These are phyloP conservation scores for Hydrangea macrophylla DNA, from an alignment of 148 eudicot genomes.

Conservation along the genomic window DNA sequence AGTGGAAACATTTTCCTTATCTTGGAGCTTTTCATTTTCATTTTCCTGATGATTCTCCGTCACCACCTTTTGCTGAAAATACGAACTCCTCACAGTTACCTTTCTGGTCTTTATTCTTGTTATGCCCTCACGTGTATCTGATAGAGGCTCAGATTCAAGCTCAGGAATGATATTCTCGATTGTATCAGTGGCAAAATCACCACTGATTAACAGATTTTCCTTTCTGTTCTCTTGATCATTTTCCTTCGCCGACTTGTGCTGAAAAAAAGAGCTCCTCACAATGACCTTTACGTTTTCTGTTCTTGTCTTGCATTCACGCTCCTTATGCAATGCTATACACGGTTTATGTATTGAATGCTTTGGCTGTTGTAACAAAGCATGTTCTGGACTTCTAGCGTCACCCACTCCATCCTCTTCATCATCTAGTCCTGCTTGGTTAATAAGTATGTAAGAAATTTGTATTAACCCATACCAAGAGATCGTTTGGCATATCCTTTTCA, in stretches of 20 bases:
- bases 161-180: conserved; percentile 3
- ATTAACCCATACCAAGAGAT: background rate
- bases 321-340: conserved; percentile 46
- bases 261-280: conserved; percentile 63
- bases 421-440: conserved; percentile 13
- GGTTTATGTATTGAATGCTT: conserved; percentile 47
- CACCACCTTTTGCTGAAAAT: conserved; percentile 44
- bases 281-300: conserved; percentile 20
- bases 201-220: conserved; percentile 13
- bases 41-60: conserved; percentile 24
- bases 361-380: conserved; percentile 31
- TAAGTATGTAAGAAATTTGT: background rate
- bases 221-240: conserved; percentile 24
- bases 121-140: conserved; percentile 13
- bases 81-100: conserved; percentile 47
- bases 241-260: conserved; percentile 31
- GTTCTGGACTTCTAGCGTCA: conserved; percentile 29
- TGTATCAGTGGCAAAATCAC: conserved; percentile 10
- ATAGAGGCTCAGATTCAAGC: conserved; percentile 12
- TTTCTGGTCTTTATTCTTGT: conserved; percentile 17
- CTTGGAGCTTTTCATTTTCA: conserved; percentile 15
- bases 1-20: conserved; percentile 12
- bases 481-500: conserved; percentile 18
- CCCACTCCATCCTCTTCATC: conserved; percentile 14
- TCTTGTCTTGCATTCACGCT: conserved; percentile 26